Base-by-base conservation (phyloP, 2,329 filamentous ascomycete genomes). In the Intubia oerlemansii region DNA sequence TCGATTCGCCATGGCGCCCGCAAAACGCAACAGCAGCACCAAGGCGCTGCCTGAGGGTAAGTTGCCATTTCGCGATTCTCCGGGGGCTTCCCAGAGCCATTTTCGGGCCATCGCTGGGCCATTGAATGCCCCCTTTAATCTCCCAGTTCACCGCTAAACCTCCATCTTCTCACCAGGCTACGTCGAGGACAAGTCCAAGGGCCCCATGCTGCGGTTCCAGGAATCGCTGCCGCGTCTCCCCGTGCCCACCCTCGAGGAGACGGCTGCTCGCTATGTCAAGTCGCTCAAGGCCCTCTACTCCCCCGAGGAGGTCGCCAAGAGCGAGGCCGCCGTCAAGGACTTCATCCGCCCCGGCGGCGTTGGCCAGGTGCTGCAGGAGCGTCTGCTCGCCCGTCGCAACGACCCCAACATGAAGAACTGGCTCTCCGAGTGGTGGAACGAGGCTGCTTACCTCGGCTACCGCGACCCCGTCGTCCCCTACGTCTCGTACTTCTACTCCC, bases 401-500 rank as follows among this genome's bases (percentile, higher is more conserved):
- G 69, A 91, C 39, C 74, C 84, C 28, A 73, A 77, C 36, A 56
- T 66, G 47, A 81, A 77, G 57, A 98, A 95, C 56, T 98, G 88
- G 88, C 62, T 98, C 32, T 72, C 76, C 41, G 85, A 98, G 42
- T 98, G 88, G 88, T 98, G 88, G 88, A 95, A 98, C 50, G 70
- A 92, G 30, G 69, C 72, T 5, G 88, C 88, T 33, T 98, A 98
- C 54, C 69, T 98, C 39, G 65, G 57, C 39, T 95, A 95, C 59
- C 77, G 85, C 39, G 88, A 95, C 50, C 88, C 88, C 9, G 80
- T 98, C 26, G 79, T 95, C 12, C 88, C 88, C 36, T 98, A 95
- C 48, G 88, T 98, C 45, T 92, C 81, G 53, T 98, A 98, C 66
- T 98, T 98, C 59, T 98, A 98, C 60, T 93, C 84, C 31, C 85